Evolutionary conservation across 176 grass and related monocot genomes (phyloP).

Genomic region (Juncus effusus): DNA sequence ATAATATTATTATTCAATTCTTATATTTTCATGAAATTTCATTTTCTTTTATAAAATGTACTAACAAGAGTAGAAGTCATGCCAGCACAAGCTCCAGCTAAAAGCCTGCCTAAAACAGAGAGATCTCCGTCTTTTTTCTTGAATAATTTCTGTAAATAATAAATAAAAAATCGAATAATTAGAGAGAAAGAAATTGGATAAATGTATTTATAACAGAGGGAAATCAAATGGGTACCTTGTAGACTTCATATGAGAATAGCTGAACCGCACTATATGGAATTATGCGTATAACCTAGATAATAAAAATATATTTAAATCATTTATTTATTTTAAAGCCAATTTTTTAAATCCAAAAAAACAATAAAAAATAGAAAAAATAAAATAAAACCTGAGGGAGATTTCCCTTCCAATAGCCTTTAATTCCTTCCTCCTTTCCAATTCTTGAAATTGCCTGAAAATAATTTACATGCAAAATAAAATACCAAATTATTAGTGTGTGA

Average conservation of each 20-base stretch:
- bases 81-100: constrained; percentile 96
- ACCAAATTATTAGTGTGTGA: background rate
- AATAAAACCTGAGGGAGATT: constrained; percentile 84
- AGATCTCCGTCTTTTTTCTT: constrained; percentile 80
- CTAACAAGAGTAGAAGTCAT: constrained; percentile 99
- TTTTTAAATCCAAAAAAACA: constrained; percentile 5
- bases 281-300: constrained; percentile 79
- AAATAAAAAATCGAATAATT: constrained; percentile 21
- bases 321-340: constrained; percentile 18
- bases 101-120: constrained; percentile 80
- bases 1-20: background rate
- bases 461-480: background rate
- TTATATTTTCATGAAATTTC: background rate
- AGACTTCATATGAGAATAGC: constrained; percentile 98
- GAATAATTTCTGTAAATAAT: constrained; percentile 66
- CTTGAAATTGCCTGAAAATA: constrained; percentile 54
- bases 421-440: constrained; percentile 77
- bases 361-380: constrained; percentile 13
- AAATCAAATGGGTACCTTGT: constrained; percentile 57
- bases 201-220: background rate
- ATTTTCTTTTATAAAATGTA: too few species aligned
- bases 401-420: constrained; percentile 95
- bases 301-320: constrained; percentile 25
- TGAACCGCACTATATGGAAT: constrained; percentile 88
- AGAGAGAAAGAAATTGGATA: constrained; percentile 14